Percentiles rank a stretch among this genome's conserved stretches.
Conservation (phyloP, 1,139 yeast species). For the Pichia sp. region DNA sequence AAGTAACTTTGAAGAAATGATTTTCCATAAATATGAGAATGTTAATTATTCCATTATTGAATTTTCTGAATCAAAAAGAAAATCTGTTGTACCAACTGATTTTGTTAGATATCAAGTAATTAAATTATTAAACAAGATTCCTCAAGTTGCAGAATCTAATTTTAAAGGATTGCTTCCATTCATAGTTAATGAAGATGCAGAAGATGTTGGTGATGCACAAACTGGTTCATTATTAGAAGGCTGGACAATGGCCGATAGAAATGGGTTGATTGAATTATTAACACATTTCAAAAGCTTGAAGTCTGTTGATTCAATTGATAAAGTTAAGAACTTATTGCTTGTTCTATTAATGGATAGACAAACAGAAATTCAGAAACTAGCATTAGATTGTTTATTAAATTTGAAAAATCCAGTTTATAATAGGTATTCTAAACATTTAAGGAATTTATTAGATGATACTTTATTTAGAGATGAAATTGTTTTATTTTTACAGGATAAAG, state of each 20-base stretch:
- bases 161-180: slow-evolving; percentile 52
- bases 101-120: slow-evolving; percentile 45
- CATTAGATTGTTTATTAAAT: slow-evolving; percentile 66
- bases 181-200: slow-evolving; percentile 37
- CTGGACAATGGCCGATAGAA: slow-evolving; percentile 62
- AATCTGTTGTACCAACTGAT: slow-evolving; percentile 33
- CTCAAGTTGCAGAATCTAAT: slow-evolving; percentile 62
- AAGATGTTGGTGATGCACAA: slow-evolving; percentile 20
- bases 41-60: slow-evolving; percentile 35
- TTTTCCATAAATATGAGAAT: slow-evolving; percentile 27
- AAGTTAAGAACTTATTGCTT: slow-evolving; percentile 49
- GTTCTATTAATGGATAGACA: slow-evolving; percentile 58
- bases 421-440: slow-evolving; percentile 68
- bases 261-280: slow-evolving; percentile 54
- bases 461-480: slow-evolving; percentile 80
- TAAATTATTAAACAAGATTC: slow-evolving; percentile 46
- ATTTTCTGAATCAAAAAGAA: slow-evolving; percentile 33
- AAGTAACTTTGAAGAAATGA: slow-evolving; percentile 21
- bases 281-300: slow-evolving; percentile 61
- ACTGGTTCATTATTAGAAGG: slow-evolving; percentile 22
- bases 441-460: slow-evolving; percentile 73
- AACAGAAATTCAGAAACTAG: slow-evolving; percentile 60
- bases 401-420: slow-evolving; percentile 53
- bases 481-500: slow-evolving; percentile 47
- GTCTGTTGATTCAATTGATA: slow-evolving; percentile 44